phyloP scores from a whole-genome alignment of 108 stramenopile species.

The Cyclostephanos tholiformis region DNA sequence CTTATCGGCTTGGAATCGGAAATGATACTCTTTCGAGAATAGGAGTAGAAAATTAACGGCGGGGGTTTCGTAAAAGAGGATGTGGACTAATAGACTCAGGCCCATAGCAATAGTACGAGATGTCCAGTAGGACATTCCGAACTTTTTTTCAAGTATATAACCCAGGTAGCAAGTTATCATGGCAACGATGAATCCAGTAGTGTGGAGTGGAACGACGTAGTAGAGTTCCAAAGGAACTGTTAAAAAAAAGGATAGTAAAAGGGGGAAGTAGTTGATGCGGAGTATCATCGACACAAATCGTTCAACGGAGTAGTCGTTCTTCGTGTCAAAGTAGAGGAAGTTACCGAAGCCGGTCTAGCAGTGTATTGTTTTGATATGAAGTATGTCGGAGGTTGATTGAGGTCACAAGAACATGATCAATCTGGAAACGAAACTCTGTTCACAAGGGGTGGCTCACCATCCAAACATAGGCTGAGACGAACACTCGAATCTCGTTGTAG shows the following conservation, averaged over 20 bases:
- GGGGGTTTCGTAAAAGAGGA: slow-evolving; percentile 68
- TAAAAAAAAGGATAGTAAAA: slow-evolving; percentile 77
- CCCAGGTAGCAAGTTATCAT: slow-evolving; percentile 70
- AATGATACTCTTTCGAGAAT: slow-evolving; percentile 69
- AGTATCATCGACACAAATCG: slow-evolving; percentile 89
- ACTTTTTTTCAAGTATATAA: slow-evolving; percentile 34
- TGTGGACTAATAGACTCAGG: slow-evolving; percentile 54
- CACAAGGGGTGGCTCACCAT: slow-evolving; percentile 38
- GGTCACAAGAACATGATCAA: background rate
- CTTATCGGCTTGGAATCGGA: slow-evolving; percentile 75
- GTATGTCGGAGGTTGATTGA: background rate
- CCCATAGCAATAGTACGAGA: slow-evolving; percentile 48
- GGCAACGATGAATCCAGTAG: slow-evolving; percentile 69
- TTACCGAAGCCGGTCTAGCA: slow-evolving; percentile 91
- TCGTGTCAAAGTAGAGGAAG: slow-evolving; percentile 92
- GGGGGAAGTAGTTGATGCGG: slow-evolving; percentile 92
- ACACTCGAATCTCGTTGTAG: slow-evolving; percentile 92
- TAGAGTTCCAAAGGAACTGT: slow-evolving; percentile 87
- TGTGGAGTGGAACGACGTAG: slow-evolving; percentile 95
- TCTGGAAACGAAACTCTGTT: background rate
- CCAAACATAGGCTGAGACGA: slow-evolving; percentile 94
- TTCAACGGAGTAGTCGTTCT: slow-evolving; percentile 83
- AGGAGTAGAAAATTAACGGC: slow-evolving; percentile 54
- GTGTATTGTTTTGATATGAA: background rate
- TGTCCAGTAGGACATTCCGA: slow-evolving; percentile 50